Conservation (phyloP, 2,329 filamentous ascomycete genomes). For the Ophiostoma sp. region DNA sequence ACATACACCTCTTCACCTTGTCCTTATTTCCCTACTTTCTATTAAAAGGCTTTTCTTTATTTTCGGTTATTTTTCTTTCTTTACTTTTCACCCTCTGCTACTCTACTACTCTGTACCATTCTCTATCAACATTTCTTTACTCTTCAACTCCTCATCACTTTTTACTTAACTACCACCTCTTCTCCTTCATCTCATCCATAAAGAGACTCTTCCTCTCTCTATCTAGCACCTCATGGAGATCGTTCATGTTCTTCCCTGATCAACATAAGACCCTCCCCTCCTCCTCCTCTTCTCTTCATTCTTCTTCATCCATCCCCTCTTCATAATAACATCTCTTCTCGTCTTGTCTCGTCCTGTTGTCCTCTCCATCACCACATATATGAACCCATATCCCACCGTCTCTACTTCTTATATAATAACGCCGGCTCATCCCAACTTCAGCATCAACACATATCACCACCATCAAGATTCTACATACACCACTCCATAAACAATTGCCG, state of each 20-base stretch:
- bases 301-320: neutral
- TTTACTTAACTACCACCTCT: neutral
- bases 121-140: neutral
- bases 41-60: neutral
- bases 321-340: neutral
- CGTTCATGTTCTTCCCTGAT: conserved; percentile 10
- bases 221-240: conserved; percentile 22
- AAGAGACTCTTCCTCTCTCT: conserved; percentile 1
- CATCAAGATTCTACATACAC: neutral
- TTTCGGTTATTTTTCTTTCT: conserved; percentile 14
- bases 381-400: neutral
- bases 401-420: neutral
- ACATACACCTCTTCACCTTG: conserved; percentile 16
- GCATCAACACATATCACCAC: neutral
- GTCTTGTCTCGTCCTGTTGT: neutral
- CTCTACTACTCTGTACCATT: neutral
- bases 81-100: neutral
- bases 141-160: neutral
- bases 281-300: neutral
- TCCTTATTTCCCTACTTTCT: neutral
- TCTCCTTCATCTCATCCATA: neutral
- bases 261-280: conserved; percentile 19
- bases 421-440: neutral
- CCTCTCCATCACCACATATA: neutral
- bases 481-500: neutral